phyloP scores from a whole-genome alignment of 106 monocot species.

The Dioscorea dumetorum region DNA sequence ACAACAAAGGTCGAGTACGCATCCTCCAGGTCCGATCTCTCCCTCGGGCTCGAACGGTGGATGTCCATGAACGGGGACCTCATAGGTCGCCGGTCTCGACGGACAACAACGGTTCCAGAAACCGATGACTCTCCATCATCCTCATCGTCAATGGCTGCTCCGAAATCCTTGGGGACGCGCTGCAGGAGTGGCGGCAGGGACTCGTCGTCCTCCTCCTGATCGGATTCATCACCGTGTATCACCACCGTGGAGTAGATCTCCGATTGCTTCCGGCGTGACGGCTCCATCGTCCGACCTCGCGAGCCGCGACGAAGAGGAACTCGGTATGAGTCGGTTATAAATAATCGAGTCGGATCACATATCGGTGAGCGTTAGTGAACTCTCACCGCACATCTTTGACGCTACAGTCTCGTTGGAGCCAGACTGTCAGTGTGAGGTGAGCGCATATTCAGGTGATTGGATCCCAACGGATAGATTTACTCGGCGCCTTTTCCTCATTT shows the following conservation, averaged over 20 bases:
- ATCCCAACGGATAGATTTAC: no score
- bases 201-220: conserved; percentile 36
- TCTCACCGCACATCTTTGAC: no score
- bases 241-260: conserved; percentile 86
- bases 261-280: conserved; percentile 5
- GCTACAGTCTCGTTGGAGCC: no score
- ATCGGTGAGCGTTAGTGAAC: no score
- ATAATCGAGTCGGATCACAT: no score
- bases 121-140: background rate
- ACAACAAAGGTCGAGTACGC: conserved; percentile 60
- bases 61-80: conserved; percentile 36
- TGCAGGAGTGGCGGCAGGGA: conserved; percentile 94
- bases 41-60: conserved; percentile 33
- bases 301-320: background rate
- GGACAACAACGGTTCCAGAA: conserved; percentile 74
- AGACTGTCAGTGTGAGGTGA: no score
- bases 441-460: no score
- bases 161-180: conserved; percentile 94
- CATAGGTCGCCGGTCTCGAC: conserved; percentile 30
- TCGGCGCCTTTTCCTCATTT: no score
- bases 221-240: conserved; percentile 46
- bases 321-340: no score
- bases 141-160: conserved; percentile 23
- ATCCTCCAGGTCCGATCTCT: conserved; percentile 32
- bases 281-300: background rate